A percentile compares a stretch with the other conserved stretches of the same genome.
Evolutionary conservation across 257 asterid genomes (phyloP).

Genomic region (Rhazya stricta): DNA sequence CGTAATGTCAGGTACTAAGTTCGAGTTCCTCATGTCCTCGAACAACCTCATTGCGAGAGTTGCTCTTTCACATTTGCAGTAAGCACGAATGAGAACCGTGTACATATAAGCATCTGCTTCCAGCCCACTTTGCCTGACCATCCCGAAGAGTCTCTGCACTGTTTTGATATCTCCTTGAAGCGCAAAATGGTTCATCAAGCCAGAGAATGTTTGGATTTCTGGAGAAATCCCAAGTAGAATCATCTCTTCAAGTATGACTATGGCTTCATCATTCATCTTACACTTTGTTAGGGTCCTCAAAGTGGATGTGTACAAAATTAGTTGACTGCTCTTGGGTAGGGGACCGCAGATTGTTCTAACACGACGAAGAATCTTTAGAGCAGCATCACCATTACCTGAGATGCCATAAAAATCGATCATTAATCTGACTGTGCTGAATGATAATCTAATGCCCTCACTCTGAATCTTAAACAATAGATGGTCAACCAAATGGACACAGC

Average conservation of each 20-base stretch:
- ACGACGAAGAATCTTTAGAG: conserved; percentile 51
- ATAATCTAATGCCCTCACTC: conserved; percentile 54
- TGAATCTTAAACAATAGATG: conserved; percentile 58
- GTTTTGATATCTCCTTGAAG: conserved; percentile 71
- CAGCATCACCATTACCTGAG: conserved; percentile 61
- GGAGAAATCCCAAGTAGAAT: conserved; percentile 53
- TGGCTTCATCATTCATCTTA: conserved; percentile 52
- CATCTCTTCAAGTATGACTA: conserved; percentile 80
- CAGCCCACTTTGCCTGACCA: conserved; percentile 68
- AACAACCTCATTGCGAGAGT: conserved; percentile 76
- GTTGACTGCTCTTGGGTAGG: conserved; percentile 40
- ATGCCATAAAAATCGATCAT: conserved; percentile 76
- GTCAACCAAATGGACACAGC: conserved; percentile 59
- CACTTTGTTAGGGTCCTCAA: conserved; percentile 78
- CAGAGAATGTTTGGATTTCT: conserved; percentile 72
- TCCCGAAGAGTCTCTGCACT: conserved; percentile 72
- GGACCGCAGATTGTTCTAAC: conserved; percentile 54
- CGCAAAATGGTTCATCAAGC: conserved; percentile 87
- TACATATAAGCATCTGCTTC: conserved; percentile 86
- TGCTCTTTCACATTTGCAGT: conserved; percentile 82
- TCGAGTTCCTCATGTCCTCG: conserved; percentile 67
- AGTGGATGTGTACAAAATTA: conserved; percentile 64
- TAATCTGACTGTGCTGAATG: conserved; percentile 69
- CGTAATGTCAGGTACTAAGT: conserved; percentile 48
- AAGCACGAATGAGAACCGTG: conserved; percentile 73